phyloP scores from a whole-genome alignment of 179 eudicot genomes.

The Amaranthus tricolor region DNA sequence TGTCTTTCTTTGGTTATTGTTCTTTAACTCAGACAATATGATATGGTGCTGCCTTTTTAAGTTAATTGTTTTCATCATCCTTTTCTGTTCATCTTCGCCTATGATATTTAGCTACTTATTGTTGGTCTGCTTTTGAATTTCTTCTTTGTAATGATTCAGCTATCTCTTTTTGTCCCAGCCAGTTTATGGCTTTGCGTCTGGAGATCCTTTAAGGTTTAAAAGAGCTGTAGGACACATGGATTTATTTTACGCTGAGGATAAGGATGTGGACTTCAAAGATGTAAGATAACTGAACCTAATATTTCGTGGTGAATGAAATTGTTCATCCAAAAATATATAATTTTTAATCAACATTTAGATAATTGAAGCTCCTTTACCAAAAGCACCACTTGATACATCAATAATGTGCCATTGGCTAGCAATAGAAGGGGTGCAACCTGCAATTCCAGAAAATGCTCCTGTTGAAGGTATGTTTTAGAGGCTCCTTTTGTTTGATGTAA shows the following conservation, averaged over 20 bases:
- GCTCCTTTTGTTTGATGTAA: background rate
- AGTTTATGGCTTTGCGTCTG: conserved; percentile 82
- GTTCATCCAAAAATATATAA: background rate
- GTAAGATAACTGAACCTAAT: conserved; percentile 38
- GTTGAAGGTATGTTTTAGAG: conserved; percentile 52
- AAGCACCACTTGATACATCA: conserved; percentile 82
- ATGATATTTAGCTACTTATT: background rate
- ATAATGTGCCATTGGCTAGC: conserved; percentile 87
- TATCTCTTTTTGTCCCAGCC: conserved; percentile 48
- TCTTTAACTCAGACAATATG: no score
- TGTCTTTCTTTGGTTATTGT: no score
- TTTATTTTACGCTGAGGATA: conserved; percentile 79
- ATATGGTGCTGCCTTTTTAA: no score
- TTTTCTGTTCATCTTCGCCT: no score
- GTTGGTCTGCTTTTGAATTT: background rate
- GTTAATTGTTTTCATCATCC: no score
- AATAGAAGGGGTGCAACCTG: conserved; percentile 96
- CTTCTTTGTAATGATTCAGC: conserved; percentile 3
- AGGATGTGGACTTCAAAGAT: conserved; percentile 85
- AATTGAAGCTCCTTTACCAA: conserved; percentile 92
- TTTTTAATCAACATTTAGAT: conserved; percentile 41
- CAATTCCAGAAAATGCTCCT: conserved; percentile 86
- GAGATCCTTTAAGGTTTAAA: conserved; percentile 71
- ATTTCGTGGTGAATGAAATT: background rate
- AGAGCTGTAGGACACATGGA: conserved; percentile 86